Percentiles rank a stretch among this genome's conserved stretches.
Evolutionary conservation across 2,329 filamentous ascomycete genomes (phyloP).

Genomic region (Podosphaera fusca): DNA sequence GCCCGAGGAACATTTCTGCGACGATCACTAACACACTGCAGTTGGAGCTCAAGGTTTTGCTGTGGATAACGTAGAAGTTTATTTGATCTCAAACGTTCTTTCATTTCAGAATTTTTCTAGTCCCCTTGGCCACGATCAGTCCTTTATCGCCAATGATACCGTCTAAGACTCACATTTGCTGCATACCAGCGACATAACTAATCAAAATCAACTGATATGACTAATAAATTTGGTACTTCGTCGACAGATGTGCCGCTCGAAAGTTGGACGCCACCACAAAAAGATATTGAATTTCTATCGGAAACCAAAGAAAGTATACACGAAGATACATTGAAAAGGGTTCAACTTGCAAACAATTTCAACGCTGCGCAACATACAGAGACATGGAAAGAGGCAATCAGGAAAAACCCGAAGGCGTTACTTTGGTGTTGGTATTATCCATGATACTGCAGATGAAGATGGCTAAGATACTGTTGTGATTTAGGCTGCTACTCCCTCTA

Average conservation of each 20-base stretch:
- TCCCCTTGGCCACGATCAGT: neutral
- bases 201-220: neutral
- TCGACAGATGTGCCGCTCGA: neutral
- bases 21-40: neutral
- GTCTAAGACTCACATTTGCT: neutral
- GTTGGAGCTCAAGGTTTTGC: neutral
- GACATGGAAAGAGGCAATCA: conserved; percentile 5
- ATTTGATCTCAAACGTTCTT: neutral
- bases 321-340: neutral
- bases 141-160: neutral
- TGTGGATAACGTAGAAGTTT: neutral
- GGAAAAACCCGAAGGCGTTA: conserved; percentile 5
- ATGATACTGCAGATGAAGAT: neutral
- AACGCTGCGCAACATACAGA: conserved; percentile 3
- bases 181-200: neutral
- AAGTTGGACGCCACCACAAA: neutral
- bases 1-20: neutral
- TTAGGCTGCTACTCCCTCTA: conserved; percentile 7
- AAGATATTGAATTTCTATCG: neutral
- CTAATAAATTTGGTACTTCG: neutral
- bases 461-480: neutral
- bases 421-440: conserved; percentile 5
- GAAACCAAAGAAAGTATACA: neutral
- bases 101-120: neutral
- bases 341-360: neutral